These are phyloP conservation scores for Uromyces viciae-fabae DNA, from an alignment of 1,284 basidiomycete species.

Conservation along the genomic window DNA sequence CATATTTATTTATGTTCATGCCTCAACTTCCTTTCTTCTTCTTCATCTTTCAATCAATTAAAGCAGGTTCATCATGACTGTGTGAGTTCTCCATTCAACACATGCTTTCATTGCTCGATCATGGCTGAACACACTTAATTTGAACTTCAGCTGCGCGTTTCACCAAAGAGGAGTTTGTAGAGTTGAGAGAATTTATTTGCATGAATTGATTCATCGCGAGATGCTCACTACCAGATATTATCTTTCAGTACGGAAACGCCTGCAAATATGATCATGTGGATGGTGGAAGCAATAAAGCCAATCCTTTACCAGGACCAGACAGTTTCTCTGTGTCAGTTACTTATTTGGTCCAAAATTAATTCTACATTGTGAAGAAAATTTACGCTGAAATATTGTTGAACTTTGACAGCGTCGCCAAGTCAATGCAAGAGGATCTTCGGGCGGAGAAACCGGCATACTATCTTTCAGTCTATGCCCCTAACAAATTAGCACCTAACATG, in stretches of 20 bases:
- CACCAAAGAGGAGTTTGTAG: slow-evolving; percentile 7
- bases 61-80: background rate
- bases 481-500: slow-evolving; percentile 29
- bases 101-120: background rate
- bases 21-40: too few relatives aligned
- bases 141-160: background rate
- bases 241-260: background rate
- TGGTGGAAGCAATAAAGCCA: background rate
- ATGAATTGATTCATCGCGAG: background rate
- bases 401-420: slow-evolving; percentile 16
- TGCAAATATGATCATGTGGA: slow-evolving; percentile 14
- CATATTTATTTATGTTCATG: too few relatives aligned
- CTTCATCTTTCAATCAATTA: background rate
- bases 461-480: slow-evolving; percentile 26
- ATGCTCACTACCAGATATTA: background rate
- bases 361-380: background rate
- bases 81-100: background rate
- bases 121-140: background rate
- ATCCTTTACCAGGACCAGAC: slow-evolving; percentile 14
- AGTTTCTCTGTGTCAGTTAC: slow-evolving; percentile 13
- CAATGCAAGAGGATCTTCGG: slow-evolving; percentile 19
- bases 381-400: background rate
- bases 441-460: slow-evolving; percentile 34
- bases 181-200: background rate
- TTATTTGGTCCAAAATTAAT: background rate